A percentile compares a stretch with the other conserved stretches of the same genome.
phyloP scores from a whole-genome alignment of 768 basidiomycete species.

The Phlebiopsis flavidoalba region DNA sequence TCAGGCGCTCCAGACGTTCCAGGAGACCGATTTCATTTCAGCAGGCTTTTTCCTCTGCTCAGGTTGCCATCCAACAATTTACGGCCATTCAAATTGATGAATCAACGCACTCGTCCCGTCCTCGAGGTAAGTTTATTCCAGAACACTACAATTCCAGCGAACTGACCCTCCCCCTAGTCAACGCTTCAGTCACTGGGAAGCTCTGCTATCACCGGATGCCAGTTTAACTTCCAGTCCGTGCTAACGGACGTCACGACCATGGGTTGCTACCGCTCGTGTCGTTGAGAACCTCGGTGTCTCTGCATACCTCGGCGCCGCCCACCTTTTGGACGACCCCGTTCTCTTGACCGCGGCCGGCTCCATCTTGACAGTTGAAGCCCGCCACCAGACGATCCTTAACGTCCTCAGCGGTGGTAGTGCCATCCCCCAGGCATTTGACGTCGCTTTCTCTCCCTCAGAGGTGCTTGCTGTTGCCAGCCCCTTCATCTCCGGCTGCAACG shows the following conservation, averaged over 20 bases:
- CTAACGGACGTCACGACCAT: constrained; percentile 65
- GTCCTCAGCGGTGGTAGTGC: constrained; percentile 54
- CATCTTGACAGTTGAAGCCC: constrained; percentile 78
- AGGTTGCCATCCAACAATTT: constrained; percentile 58
- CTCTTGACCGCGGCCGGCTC: constrained; percentile 63
- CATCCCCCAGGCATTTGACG: constrained; percentile 68
- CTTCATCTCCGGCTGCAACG: constrained; percentile 67
- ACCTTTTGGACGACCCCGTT: constrained; percentile 53
- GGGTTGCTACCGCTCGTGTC: constrained; percentile 63
- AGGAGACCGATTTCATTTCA: constrained; percentile 50
- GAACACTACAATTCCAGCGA: no score
- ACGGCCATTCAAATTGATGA: constrained; percentile 58
- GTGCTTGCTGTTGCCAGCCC: constrained; percentile 63
- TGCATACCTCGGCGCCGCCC: constrained; percentile 73
- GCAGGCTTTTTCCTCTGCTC: constrained; percentile 60
- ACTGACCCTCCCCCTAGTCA: constrained; percentile 23
- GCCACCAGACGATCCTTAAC: constrained; percentile 78
- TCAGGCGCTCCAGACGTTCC: constrained; percentile 62
- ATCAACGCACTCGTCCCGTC: constrained; percentile 47
- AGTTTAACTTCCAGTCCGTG: constrained; percentile 61
- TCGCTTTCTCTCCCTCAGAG: constrained; percentile 63
- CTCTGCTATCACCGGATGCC: constrained; percentile 49
- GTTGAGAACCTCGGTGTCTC: constrained; percentile 74
- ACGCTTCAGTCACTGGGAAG: constrained; percentile 52
- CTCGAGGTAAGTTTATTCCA: constrained; percentile 40